Evolutionary conservation across 2,329 filamentous ascomycete genomes (phyloP).

Genomic region (Colletotrichum spinosum): DNA sequence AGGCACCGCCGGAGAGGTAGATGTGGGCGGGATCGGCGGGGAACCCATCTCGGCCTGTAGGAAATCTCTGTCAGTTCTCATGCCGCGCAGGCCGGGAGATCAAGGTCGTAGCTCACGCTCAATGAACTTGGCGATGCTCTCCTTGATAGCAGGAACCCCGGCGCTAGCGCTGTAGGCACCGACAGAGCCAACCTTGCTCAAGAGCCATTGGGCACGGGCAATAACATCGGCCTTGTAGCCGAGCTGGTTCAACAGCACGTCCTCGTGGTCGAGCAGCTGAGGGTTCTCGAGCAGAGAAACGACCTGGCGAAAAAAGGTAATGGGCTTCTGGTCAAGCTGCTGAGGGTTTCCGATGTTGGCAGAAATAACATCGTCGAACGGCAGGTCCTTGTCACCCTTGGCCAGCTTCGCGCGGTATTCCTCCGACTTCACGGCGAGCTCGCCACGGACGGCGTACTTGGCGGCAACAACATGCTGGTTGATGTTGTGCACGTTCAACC

Average conservation of each 20-base stretch:
- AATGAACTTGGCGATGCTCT: conserved; percentile 93
- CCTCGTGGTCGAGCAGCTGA: conserved; percentile 81
- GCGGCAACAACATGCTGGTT: conserved; percentile 89
- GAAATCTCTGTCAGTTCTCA: conserved; percentile 35
- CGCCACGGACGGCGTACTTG: conserved; percentile 96
- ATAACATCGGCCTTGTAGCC: conserved; percentile 93
- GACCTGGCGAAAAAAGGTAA: conserved; percentile 99
- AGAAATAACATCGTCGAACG: conserved; percentile 91
- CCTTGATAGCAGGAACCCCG: conserved; percentile 85
- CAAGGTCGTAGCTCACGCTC: conserved; percentile 70
- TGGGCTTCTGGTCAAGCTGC: conserved; percentile 98
- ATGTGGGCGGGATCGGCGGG: conserved; percentile 83
- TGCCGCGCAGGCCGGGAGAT: conserved; percentile 12
- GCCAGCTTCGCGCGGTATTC: conserved; percentile 82
- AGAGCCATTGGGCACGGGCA: conserved; percentile 81
- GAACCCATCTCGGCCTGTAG: conserved; percentile 84
- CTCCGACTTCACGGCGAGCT: conserved; percentile 93
- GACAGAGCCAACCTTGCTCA: conserved; percentile 88
- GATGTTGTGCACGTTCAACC: conserved; percentile 86
- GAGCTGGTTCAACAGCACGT: conserved; percentile 79
- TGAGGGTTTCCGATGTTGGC: conserved; percentile 99
- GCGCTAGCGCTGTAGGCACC: conserved; percentile 97
- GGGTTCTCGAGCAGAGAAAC: conserved; percentile 94
- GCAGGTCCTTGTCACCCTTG: conserved; percentile 71
- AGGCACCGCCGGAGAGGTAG: conserved; percentile 92